Conservation (phyloP, 805 yeast species). For the Myxozyma neotropica region DNA sequence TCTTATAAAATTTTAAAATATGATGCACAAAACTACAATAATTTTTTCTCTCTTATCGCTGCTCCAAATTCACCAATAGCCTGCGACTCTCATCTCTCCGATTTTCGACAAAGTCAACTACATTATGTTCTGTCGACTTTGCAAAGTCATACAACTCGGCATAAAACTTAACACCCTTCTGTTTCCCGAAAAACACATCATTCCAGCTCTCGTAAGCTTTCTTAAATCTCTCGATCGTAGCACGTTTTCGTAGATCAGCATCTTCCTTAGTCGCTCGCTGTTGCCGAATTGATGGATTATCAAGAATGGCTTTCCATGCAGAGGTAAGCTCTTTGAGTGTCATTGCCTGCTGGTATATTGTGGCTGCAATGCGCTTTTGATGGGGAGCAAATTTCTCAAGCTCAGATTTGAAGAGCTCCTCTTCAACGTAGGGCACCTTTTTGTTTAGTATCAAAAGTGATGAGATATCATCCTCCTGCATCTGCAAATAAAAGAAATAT, state of each 20-base stretch:
- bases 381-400: conserved; percentile 73
- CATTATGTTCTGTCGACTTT: conserved; percentile 37
- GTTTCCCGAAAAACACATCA: conserved; percentile 58
- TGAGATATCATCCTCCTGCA: conserved; percentile 81
- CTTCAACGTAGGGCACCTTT: conserved; percentile 58
- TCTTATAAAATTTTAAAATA: too few species aligned
- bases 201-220: conserved; percentile 61
- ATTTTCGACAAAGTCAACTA: conserved; percentile 40
- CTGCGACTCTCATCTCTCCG: conserved; percentile 39
- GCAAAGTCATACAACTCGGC: conserved; percentile 50
- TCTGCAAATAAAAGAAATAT: neutral
- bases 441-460: conserved; percentile 69
- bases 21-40: neutral
- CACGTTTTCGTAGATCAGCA: conserved; percentile 40
- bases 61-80: conserved; percentile 14
- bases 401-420: conserved; percentile 65
- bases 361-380: conserved; percentile 64
- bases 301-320: conserved; percentile 52
- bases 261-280: conserved; percentile 46
- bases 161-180: conserved; percentile 68
- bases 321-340: conserved; percentile 52
- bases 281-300: conserved; percentile 50
- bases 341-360: conserved; percentile 62
- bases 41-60: conserved; percentile 1
- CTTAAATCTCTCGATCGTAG: conserved; percentile 48